phyloP scores from a whole-genome alignment of 441 rosid species.

The Kokia cookei region DNA sequence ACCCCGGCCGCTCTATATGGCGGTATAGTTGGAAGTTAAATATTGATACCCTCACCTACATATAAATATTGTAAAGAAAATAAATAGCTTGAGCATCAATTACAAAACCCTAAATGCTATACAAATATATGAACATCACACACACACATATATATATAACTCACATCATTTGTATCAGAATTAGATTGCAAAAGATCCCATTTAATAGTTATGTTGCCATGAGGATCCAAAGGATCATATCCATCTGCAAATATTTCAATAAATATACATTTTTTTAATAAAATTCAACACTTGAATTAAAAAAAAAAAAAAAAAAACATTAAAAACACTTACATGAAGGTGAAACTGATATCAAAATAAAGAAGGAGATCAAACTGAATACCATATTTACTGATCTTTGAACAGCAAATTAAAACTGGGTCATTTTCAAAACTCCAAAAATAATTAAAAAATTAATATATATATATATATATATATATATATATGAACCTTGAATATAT shows the following conservation, averaged over 20 bases:
- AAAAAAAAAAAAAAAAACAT: too few relatives aligned
- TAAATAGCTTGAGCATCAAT: too few relatives aligned
- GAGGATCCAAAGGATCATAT: slow-evolving; percentile 78
- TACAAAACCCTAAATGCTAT: not conserved
- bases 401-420: not conserved
- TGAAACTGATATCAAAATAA: slow-evolving; percentile 20
- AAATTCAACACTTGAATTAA: not conserved
- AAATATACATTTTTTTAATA: not conserved
- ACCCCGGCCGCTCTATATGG: slow-evolving; percentile 70
- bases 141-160: not conserved
- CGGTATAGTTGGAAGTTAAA: slow-evolving; percentile 63
- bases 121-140: slow-evolving; percentile 26
- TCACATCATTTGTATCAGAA: slow-evolving; percentile 28
- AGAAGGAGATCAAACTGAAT: slow-evolving; percentile 19
- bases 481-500: not conserved
- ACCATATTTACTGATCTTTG: slow-evolving; percentile 25
- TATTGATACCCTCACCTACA: slow-evolving; percentile 49
- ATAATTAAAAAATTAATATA: too few relatives aligned
- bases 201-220: slow-evolving; percentile 59
- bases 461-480: too few relatives aligned
- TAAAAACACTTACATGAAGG: slow-evolving; percentile 17
- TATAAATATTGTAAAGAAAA: too few relatives aligned
- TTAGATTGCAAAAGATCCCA: slow-evolving; percentile 60
- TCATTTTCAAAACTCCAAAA: not conserved
- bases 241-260: slow-evolving; percentile 47